A percentile compares a stretch with the other conserved stretches of the same genome.
Conservation (phyloP, 345 rosid species). For the Lumnitzera littorea region DNA sequence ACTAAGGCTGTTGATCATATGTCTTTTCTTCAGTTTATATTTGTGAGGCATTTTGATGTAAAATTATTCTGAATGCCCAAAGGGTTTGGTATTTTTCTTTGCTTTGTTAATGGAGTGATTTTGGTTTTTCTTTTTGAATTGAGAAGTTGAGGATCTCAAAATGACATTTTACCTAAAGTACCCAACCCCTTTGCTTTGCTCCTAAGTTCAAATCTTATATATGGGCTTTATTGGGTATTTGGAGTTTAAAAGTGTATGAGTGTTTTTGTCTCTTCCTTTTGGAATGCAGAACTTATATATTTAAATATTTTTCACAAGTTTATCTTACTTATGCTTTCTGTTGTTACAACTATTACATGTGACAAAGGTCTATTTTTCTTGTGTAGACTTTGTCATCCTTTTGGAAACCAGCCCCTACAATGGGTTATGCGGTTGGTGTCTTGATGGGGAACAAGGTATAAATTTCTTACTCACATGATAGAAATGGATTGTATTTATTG, state of each 20-base stretch:
- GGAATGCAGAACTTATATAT: too few relatives aligned
- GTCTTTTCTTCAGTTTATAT: too few relatives aligned
- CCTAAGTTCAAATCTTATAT: background rate
- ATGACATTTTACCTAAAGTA: constrained; percentile 1
- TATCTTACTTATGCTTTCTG: background rate
- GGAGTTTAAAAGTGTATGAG: too few relatives aligned
- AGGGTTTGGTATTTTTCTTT: too few relatives aligned
- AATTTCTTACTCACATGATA: constrained; percentile 2
- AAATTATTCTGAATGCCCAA: too few relatives aligned
- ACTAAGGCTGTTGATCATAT: too few relatives aligned
- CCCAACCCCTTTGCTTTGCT: background rate
- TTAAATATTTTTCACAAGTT: background rate
- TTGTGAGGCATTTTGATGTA: too few relatives aligned
- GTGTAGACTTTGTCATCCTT: constrained; percentile 51
- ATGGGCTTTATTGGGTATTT: constrained; percentile 1
- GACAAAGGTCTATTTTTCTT: constrained; percentile 1
- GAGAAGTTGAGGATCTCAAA: too few relatives aligned
- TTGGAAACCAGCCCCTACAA: constrained; percentile 38
- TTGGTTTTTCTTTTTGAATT: too few relatives aligned
- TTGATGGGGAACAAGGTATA: constrained; percentile 69
- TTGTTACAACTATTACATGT: background rate
- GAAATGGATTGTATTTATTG: too few relatives aligned
- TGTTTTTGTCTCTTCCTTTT: too few relatives aligned
- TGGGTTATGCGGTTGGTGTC: constrained; percentile 68
- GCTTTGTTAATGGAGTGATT: too few relatives aligned